phyloP scores from a whole-genome alignment of 495 filamentous ascomycete species.

The Hypoxylon cercidicola region DNA sequence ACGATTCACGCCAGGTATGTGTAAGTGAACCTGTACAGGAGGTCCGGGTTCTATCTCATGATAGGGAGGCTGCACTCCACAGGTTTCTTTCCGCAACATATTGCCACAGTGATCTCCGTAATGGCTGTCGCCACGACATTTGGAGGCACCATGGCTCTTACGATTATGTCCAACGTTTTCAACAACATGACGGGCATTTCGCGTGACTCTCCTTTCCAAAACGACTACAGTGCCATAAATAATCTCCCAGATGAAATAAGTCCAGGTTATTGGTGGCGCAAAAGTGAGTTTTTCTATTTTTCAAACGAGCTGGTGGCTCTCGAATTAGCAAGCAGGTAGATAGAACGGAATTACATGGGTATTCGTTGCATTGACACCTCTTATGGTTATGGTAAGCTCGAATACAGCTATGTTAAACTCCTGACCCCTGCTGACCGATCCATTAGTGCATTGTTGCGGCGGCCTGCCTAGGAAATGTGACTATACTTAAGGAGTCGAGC shows the following conservation, averaged over 20 bases:
- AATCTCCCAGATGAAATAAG: constrained; percentile 41
- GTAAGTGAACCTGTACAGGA: constrained; percentile 8
- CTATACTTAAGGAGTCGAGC: constrained; percentile 48
- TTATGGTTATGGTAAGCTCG: constrained; percentile 57
- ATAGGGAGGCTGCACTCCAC: constrained; percentile 59
- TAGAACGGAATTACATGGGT: constrained; percentile 64
- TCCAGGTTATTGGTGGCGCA: constrained; percentile 42
- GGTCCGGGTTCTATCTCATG: not conserved
- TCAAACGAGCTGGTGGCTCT: not conserved
- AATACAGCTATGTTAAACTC: too few species aligned
- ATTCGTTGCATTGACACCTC: constrained; percentile 64
- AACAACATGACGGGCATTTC: constrained; percentile 59
- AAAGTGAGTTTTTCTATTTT: constrained; percentile 21
- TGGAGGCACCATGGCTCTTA: constrained; percentile 67
- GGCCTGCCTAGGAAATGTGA: constrained; percentile 64
- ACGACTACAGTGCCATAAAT: constrained; percentile 28
- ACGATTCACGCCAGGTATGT: constrained; percentile 53
- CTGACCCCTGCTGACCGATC: constrained; percentile 16
- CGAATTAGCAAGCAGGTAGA: not conserved
- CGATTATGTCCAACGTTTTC: constrained; percentile 70
- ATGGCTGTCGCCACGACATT: constrained; percentile 63
- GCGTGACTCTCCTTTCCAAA: constrained; percentile 21
- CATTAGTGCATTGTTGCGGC: constrained; percentile 51
- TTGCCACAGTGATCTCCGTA: constrained; percentile 62
- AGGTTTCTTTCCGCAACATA: constrained; percentile 62